Evolutionary conservation across 2,329 filamentous ascomycete genomes (phyloP), one percentile per base, ranked within the genome.

Genomic region (Trichoderma polysporum): DNA sequence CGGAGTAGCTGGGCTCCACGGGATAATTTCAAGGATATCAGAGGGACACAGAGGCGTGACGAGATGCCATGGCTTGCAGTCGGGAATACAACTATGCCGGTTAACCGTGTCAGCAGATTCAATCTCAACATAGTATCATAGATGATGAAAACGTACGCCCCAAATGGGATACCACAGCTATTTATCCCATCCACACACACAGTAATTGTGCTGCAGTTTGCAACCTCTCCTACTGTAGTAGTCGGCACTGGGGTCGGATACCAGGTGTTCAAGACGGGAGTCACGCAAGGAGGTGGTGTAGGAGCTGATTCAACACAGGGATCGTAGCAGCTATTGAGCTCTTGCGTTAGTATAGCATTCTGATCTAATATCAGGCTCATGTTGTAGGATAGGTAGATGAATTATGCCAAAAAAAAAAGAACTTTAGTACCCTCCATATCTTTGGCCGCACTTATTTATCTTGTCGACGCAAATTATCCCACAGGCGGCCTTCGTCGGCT

Each of bases 271-370:
- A 49, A 39, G n/a, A 37, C 15, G 12, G 56, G 39, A 22, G 50
- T 50, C 33, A 68, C 22, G 50, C 73, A 73, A 22, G 70, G 70
- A 27, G 70, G 71, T 9, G 70, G 68, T 3, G 66, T 68, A 10
- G 74, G 74, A 19, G 69, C 60, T 15, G 66, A 45, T 8, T 75
- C 50, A 33, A 66, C 67, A 67, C 76, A 78, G 15, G 70, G 67
- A 63, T 77, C 70, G 66, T 74, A 78, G 53, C 77, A 78, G 6
- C 76, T 77, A 13, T 19, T 25, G 13, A 10, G 29, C 2, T 49
- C 5, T 2, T 1, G 3, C 25, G 47, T 71, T 31, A 73, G 58
- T 50, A 45, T 25, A 25, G 1, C n/a, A 12, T n/a, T 9, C 49
- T n/a, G n/a, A 9, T 31, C 4, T 54, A 2, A 33, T 12, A 35